Evolutionary conservation across 2,329 filamentous ascomycete species (phyloP).

Genomic region (Colletotrichum simmondsii): DNA sequence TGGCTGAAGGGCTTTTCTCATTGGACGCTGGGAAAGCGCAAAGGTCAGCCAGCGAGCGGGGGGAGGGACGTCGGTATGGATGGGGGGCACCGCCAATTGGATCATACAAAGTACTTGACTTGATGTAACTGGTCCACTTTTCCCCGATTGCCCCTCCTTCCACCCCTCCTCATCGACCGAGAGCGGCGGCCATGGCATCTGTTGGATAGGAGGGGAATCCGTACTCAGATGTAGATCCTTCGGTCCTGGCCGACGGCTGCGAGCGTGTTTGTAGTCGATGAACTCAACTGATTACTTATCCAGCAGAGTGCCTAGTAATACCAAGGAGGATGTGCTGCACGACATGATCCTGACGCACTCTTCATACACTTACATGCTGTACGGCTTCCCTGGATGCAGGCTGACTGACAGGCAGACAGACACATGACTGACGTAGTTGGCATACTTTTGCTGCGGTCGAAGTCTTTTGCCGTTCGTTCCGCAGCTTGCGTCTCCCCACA

Average conservation of each 20-base stretch:
- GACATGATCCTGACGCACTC: slow-evolving; percentile 26
- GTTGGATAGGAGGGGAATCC: slow-evolving; percentile 9
- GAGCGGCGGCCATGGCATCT: slow-evolving; percentile 23
- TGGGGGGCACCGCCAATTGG: slow-evolving; percentile 14
- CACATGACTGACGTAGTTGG: slow-evolving; percentile 27
- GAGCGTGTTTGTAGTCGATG: not conserved
- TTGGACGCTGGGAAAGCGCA: not conserved
- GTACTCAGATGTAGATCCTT: slow-evolving; percentile 2
- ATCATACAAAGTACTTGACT: not conserved
- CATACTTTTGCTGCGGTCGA: slow-evolving; percentile 11
- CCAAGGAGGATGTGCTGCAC: slow-evolving; percentile 29
- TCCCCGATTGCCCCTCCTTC: not conserved
- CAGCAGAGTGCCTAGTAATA: not conserved
- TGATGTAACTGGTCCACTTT: not conserved
- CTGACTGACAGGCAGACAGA: slow-evolving; percentile 21
- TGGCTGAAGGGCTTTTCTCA: not conserved
- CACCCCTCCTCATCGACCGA: slow-evolving; percentile 3
- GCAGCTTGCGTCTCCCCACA: not conserved
- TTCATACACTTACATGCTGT: not conserved
- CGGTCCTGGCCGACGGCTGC: slow-evolving; percentile 15
- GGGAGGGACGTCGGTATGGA: not conserved
- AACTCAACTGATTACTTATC: not conserved
- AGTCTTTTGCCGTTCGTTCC: slow-evolving; percentile 1
- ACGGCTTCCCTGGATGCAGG: slow-evolving; percentile 20
- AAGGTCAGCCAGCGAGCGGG: not conserved